These are phyloP conservation scores for Nannizziopsis arthrosporioides DNA, from an alignment of 2,329 filamentous ascomycete genomes.

Conservation along the genomic window DNA sequence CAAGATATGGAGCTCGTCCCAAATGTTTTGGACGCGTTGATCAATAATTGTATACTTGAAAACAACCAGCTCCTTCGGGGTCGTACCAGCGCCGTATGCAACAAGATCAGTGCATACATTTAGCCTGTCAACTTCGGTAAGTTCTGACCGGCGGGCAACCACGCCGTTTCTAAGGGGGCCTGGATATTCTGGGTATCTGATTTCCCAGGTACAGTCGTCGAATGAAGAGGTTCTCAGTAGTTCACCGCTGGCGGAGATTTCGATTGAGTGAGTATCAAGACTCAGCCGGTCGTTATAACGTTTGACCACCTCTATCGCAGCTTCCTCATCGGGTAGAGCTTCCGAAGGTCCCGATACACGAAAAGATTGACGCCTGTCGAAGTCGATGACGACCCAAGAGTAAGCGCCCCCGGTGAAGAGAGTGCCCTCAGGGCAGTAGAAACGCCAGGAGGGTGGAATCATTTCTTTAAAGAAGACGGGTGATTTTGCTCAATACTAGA, in stretches of 20 bases:
- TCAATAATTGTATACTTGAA: conserved; percentile 11
- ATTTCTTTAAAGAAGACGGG: conserved; percentile 4
- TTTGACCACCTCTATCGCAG: background rate
- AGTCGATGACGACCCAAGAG: conserved; percentile 10
- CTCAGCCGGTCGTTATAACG: conserved; percentile 7
- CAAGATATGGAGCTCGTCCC: conserved; percentile 10
- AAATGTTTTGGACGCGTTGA: conserved; percentile 7
- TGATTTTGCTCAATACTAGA: too few relatives aligned
- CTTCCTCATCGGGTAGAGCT: conserved; percentile 5
- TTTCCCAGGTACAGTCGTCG: conserved; percentile 6
- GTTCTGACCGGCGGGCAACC: conserved; percentile 7
- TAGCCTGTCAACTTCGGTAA: conserved; percentile 11
- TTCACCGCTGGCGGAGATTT: background rate
- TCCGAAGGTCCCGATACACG: conserved; percentile 5
- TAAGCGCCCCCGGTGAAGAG: background rate
- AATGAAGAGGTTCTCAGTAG: conserved; percentile 1
- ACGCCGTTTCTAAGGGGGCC: background rate
- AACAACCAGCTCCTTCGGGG: conserved; percentile 1
- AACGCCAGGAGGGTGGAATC: conserved; percentile 8
- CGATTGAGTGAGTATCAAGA: background rate
- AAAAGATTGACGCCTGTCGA: conserved; percentile 10
- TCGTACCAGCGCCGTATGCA: background rate
- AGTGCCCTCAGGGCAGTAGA: background rate
- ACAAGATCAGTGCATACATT: conserved; percentile 7
- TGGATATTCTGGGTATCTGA: conserved; percentile 7